A percentile compares a stretch with the other conserved stretches of the same genome.
phyloP scores from a whole-genome alignment of 2,329 filamentous ascomycete species.

The Hypoxylon sp. region DNA sequence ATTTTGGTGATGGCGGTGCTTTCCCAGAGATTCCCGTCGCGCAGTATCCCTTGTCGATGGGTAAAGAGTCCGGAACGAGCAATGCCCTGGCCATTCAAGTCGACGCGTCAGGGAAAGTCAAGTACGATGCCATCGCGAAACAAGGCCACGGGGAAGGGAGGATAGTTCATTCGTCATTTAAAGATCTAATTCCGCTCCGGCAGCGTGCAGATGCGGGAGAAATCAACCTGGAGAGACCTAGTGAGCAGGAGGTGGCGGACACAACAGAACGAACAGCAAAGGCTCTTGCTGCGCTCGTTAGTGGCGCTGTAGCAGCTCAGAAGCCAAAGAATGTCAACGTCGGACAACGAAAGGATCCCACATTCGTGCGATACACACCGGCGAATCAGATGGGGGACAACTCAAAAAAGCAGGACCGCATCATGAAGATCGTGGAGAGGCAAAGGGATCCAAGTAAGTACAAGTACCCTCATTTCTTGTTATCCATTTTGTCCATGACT shows the following conservation, averaged over 20 bases:
- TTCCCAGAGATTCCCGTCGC: slow-evolving; percentile 95
- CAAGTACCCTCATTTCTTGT: slow-evolving; percentile 55
- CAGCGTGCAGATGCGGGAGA: slow-evolving; percentile 95
- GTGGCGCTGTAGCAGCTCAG: slow-evolving; percentile 89
- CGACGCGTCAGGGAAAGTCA: slow-evolving; percentile 91
- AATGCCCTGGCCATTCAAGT: slow-evolving; percentile 96
- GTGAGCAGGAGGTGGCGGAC: slow-evolving; percentile 84
- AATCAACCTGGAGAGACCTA: slow-evolving; percentile 87
- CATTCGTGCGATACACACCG: slow-evolving; percentile 95
- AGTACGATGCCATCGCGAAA: slow-evolving; percentile 94
- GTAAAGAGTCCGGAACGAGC: slow-evolving; percentile 80
- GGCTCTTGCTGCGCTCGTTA: slow-evolving; percentile 85
- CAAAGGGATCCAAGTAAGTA: slow-evolving; percentile 81
- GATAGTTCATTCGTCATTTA: slow-evolving; percentile 95
- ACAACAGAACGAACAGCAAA: slow-evolving; percentile 91
- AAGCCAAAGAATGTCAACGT: slow-evolving; percentile 96
- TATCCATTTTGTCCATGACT: background rate
- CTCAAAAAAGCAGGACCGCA: slow-evolving; percentile 89
- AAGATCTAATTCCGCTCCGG: slow-evolving; percentile 93
- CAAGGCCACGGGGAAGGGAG: slow-evolving; percentile 88
- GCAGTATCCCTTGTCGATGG: slow-evolving; percentile 97
- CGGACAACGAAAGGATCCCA: slow-evolving; percentile 84
- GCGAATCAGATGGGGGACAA: slow-evolving; percentile 96
- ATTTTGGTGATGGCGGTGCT: slow-evolving; percentile 95
- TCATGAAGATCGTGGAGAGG: slow-evolving; percentile 98